A percentile compares a stretch with the other conserved stretches of the same genome.
These are phyloP conservation scores for Curvularia eragrostidis DNA, from an alignment of 2,329 filamentous ascomycete species.

Conservation along the genomic window DNA sequence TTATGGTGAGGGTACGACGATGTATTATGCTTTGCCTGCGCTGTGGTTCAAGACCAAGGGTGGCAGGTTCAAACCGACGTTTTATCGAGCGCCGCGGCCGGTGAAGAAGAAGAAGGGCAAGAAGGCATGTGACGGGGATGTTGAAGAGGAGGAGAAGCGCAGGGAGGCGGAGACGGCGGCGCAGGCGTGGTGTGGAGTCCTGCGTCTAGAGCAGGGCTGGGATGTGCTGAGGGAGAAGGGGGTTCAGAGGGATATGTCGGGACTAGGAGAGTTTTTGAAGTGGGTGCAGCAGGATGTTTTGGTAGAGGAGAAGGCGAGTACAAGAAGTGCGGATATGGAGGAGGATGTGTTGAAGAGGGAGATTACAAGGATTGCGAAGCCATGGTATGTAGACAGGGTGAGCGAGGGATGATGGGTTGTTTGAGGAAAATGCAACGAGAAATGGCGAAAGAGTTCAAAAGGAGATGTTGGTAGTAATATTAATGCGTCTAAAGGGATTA, in stretches of 20 bases:
- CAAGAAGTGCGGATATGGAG: background rate
- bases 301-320: background rate
- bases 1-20: background rate
- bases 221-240: constrained; percentile 31
- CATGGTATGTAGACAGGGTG: background rate
- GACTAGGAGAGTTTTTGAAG: background rate
- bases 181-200: background rate
- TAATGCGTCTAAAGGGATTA: background rate
- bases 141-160: background rate
- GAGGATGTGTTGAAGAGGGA: background rate
- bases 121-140: background rate
- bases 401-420: constrained; percentile 11
- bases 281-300: background rate
- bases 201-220: constrained; percentile 37
- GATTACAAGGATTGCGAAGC: background rate
- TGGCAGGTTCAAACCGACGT: background rate
- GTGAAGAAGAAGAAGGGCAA: background rate
- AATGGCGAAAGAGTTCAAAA: background rate
- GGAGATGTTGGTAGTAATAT: background rate
- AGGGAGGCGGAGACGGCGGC: background rate
- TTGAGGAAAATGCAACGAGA: background rate
- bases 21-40: background rate
- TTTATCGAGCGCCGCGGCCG: background rate
- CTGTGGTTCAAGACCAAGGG: background rate
- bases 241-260: background rate